phyloP scores from a whole-genome alignment of 805 yeast genomes.

The Ogataea degrootiae region DNA sequence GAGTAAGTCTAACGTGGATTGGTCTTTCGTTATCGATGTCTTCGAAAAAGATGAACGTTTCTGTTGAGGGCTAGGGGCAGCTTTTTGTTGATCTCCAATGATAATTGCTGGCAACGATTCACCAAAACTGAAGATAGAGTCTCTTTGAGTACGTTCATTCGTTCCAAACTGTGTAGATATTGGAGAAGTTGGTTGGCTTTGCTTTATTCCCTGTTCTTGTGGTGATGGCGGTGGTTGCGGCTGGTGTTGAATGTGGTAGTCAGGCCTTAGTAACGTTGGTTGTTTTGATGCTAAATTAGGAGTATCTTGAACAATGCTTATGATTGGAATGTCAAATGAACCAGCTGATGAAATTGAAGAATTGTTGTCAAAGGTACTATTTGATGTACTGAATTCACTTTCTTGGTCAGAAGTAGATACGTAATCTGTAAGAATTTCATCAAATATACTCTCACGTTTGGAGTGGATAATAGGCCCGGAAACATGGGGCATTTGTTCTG shows the following conservation, averaged over 20 bases:
- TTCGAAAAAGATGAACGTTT: background rate
- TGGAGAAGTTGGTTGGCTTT: no score
- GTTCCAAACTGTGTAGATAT: background rate
- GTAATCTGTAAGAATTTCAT: conserved; percentile 16
- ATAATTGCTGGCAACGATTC: conserved; percentile 11
- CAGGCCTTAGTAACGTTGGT: no score
- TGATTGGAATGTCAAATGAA: conserved; percentile 3
- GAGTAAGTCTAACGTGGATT: background rate
- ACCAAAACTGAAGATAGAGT: conserved; percentile 16
- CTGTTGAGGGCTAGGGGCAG: background rate
- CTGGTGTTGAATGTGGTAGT: no score
- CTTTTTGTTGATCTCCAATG: conserved; percentile 1
- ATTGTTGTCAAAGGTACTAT: conserved; percentile 4
- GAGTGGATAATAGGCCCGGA: background rate
- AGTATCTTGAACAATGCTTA: no score
- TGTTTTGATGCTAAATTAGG: no score
- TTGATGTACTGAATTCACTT: conserved; percentile 4
- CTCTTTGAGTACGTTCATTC: conserved; percentile 1
- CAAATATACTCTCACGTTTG: conserved; percentile 13
- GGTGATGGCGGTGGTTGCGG: no score
- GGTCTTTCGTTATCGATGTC: background rate
- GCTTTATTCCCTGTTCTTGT: no score
- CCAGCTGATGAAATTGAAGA: conserved; percentile 13
- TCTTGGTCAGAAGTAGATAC: conserved; percentile 9
- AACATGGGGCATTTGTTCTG: background rate